Percentiles rank a stretch among this genome's conserved stretches.
phyloP scores from a whole-genome alignment of 2,329 filamentous ascomycete genomes.

The Cercospora sp. region DNA sequence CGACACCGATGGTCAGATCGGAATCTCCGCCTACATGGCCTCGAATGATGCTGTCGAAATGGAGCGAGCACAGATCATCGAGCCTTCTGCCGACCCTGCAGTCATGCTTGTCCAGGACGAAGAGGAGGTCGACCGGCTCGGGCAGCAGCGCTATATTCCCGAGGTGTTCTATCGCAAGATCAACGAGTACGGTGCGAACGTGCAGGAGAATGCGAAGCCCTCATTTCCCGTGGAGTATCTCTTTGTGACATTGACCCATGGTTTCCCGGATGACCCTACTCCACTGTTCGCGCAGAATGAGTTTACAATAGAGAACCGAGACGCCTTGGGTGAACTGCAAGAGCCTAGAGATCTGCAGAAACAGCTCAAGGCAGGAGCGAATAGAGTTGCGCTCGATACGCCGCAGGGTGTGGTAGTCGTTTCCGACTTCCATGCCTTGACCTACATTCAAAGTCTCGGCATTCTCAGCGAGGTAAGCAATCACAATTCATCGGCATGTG shows the following conservation, averaged over 20 bases:
- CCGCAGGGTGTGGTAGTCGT: slow-evolving; percentile 66
- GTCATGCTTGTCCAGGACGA: slow-evolving; percentile 95
- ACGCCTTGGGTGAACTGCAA: slow-evolving; percentile 81
- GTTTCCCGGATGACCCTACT: slow-evolving; percentile 68
- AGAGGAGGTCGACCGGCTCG: slow-evolving; percentile 72
- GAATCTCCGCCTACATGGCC: slow-evolving; percentile 88
- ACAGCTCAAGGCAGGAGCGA: slow-evolving; percentile 63
- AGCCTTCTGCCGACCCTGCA: slow-evolving; percentile 87
- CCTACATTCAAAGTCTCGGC: slow-evolving; percentile 76
- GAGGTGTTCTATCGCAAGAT: slow-evolving; percentile 95
- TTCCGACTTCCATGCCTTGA: slow-evolving; percentile 93
- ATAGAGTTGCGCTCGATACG: slow-evolving; percentile 54
- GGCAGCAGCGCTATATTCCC: slow-evolving; percentile 82
- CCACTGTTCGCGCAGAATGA: slow-evolving; percentile 73
- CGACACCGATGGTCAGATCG: slow-evolving; percentile 83
- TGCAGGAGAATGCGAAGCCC: slow-evolving; percentile 96
- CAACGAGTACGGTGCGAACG: slow-evolving; percentile 94
- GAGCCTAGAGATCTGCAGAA: slow-evolving; percentile 69
- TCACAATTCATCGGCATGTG: background rate
- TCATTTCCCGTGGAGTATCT: slow-evolving; percentile 96
- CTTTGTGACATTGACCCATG: slow-evolving; percentile 91
- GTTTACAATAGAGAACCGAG: slow-evolving; percentile 91
- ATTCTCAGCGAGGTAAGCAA: slow-evolving; percentile 75
- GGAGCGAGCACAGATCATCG: slow-evolving; percentile 90
- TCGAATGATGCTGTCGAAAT: slow-evolving; percentile 96